Evolutionary conservation across 495 filamentous ascomycete genomes (phyloP), one percentile per base, ranked within the genome.

Genomic region (Bacidia gigantensis): DNA sequence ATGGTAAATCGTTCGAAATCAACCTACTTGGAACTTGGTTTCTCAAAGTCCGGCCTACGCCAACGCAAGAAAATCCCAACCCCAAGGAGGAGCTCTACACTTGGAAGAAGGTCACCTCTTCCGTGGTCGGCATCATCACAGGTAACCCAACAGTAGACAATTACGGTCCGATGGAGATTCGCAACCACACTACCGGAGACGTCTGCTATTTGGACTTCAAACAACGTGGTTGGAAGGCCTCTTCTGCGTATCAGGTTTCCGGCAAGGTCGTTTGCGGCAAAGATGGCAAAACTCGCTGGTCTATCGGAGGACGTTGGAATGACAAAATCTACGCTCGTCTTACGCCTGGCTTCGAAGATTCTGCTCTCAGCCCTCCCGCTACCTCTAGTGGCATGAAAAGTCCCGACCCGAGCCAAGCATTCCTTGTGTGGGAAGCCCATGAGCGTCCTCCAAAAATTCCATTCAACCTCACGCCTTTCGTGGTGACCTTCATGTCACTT

Each of bases 51-150:
- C 84, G 90, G 1, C 86, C 89, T 5, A 73, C 77, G 3, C 47
- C 47, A 9, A 50, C 47, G 17, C 14, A 21, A 14, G 18, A n/a
- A n/a, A 50, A 50, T 22, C 47, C 26, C 17, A 75, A 80, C 14
- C 87, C 86, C 2, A 81, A 79, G 3, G 87, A 93, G 60, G 92
- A 98, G 58, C 72, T 96, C 3, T 97, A 93, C 67, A 96, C 89
- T 1, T 98, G 92, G 92, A 97, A 96, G 70, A 98, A 98, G 65
- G 89, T 95, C 39, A 97, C 87, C 2, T 93, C 89, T 12, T 92
- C 88, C n/a, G 92, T 98, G 2, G 80, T 97, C 25, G 92, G 92
- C 52, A 98, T 98, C 64, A 96, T 98, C 59, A 97, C 89, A 0
- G 93, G 93, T 22, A 90, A 84, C 52, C 92, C 92, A 3, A 87